Evolutionary conservation across 192 early-diverging fungal species (phyloP).

Genomic region (Dimargaris cristalligena): DNA sequence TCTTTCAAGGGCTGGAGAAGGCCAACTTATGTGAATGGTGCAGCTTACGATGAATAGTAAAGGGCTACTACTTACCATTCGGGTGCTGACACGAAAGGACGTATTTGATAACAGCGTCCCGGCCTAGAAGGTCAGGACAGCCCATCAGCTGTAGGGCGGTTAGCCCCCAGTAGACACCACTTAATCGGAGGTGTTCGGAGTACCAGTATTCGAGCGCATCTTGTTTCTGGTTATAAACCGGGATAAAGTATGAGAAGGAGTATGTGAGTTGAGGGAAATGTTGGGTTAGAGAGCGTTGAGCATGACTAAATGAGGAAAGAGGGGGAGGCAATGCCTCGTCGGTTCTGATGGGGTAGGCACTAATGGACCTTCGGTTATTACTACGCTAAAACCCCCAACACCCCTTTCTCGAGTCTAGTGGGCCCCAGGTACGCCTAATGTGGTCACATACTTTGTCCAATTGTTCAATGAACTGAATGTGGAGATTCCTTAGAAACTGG

Average conservation of each 20-base stretch:
- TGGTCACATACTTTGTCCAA: slow-evolving; percentile 21
- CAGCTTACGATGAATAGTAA: too few relatives aligned
- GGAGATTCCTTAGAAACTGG: slow-evolving; percentile 16
- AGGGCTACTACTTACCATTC: too few relatives aligned
- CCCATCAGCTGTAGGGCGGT: slow-evolving; percentile 64
- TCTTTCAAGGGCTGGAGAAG: too few relatives aligned
- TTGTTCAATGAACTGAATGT: slow-evolving; percentile 22
- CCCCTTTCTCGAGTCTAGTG: background rate
- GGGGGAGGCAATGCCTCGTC: background rate
- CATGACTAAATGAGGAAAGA: background rate
- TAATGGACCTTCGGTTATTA: background rate
- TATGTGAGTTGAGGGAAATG: background rate
- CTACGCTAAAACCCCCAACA: background rate
- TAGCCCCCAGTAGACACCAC: slow-evolving; percentile 88
- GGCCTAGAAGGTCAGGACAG: slow-evolving; percentile 40
- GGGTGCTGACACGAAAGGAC: slow-evolving; percentile 55
- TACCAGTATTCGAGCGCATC: slow-evolving; percentile 88
- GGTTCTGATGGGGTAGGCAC: too few relatives aligned
- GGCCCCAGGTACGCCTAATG: background rate
- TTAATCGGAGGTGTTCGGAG: slow-evolving; percentile 77
- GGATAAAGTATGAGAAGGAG: background rate
- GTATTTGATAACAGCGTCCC: slow-evolving; percentile 60
- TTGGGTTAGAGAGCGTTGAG: background rate
- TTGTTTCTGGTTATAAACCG: slow-evolving; percentile 36
- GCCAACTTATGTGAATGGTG: too few relatives aligned